These are phyloP conservation scores for Xerocomellus dryophilus DNA, from an alignment of 768 basidiomycete species.

Conservation along the genomic window DNA sequence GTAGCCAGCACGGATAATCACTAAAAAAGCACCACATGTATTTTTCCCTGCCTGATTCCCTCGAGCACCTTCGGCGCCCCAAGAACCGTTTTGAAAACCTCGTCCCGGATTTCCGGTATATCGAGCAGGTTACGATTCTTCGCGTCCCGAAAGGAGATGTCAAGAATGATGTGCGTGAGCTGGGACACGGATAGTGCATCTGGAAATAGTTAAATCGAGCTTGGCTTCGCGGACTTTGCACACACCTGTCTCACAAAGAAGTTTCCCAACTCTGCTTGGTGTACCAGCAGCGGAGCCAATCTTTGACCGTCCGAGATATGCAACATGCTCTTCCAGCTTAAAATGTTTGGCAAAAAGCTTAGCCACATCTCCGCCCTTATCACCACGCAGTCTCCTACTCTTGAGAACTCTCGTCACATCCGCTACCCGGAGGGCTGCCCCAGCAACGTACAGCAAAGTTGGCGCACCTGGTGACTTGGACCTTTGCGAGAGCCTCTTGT, in stretches of 20 bases:
- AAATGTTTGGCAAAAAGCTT: constrained; percentile 96
- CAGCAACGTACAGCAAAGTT: constrained; percentile 78
- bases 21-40: constrained; percentile 79
- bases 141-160: constrained; percentile 66
- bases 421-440: constrained; percentile 89
- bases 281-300: constrained; percentile 90
- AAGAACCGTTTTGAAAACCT: constrained; percentile 73
- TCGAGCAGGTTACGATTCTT: constrained; percentile 77
- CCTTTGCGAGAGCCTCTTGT: constrained; percentile 66
- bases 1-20: not conserved
- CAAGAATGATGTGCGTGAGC: constrained; percentile 81
- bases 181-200: constrained; percentile 71
- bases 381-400: constrained; percentile 65
- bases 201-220: constrained; percentile 30
- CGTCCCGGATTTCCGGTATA: constrained; percentile 80
- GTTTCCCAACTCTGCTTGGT: constrained; percentile 84
- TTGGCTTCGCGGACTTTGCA: not conserved
- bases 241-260: constrained; percentile 70
- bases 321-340: constrained; percentile 83
- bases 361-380: constrained; percentile 87
- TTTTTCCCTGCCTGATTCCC: constrained; percentile 66
- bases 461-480: constrained; percentile 82
- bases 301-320: constrained; percentile 80
- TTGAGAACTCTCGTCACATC: constrained; percentile 77
- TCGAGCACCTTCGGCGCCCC: constrained; percentile 58